Evolutionary conservation across 768 basidiomycete genomes (phyloP).

Genomic region (Kockovaella imperatae): DNA sequence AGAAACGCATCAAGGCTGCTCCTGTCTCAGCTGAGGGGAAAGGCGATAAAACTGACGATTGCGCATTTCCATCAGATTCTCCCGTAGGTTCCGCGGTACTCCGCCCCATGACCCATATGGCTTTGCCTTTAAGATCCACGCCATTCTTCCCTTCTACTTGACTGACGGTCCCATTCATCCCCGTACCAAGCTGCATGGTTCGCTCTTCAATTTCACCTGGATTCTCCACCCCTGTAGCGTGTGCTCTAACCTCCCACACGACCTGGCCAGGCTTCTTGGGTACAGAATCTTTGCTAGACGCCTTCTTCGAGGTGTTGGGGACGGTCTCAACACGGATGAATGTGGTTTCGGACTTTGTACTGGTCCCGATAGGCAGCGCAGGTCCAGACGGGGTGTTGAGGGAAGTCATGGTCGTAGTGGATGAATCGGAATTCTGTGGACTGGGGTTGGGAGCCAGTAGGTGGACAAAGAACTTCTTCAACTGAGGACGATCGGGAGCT

Average conservation of each 20-base stretch:
- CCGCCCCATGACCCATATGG: conserved; percentile 44
- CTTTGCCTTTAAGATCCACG: conserved; percentile 29
- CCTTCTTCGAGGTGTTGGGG: too few species aligned
- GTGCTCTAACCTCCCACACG: conserved; percentile 32
- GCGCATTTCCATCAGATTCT: conserved; percentile 14
- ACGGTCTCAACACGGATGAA: too few species aligned
- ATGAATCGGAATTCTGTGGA: conserved; percentile 10
- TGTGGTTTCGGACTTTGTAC: too few species aligned
- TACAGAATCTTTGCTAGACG: too few species aligned
- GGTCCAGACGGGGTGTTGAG: too few species aligned
- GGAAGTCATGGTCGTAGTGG: conserved; percentile 9
- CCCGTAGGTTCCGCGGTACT: conserved; percentile 11
- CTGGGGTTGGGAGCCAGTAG: conserved; percentile 8
- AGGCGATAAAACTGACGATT: conserved; percentile 24
- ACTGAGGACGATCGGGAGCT: conserved; percentile 23
- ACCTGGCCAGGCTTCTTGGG: conserved; percentile 8
- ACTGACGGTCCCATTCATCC: conserved; percentile 5
- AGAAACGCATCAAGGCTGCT: conserved; percentile 50
- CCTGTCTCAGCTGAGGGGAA: background rate
- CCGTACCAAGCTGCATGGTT: background rate
- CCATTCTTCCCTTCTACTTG: conserved; percentile 1
- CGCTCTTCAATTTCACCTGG: background rate
- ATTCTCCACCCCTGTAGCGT: conserved; percentile 26
- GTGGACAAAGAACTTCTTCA: conserved; percentile 19
- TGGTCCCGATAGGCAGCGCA: too few species aligned